Evolutionary conservation across 2,329 filamentous ascomycete species (phyloP), one percentile per base, ranked within the genome.

Genomic region (Colletotrichum navitas): DNA sequence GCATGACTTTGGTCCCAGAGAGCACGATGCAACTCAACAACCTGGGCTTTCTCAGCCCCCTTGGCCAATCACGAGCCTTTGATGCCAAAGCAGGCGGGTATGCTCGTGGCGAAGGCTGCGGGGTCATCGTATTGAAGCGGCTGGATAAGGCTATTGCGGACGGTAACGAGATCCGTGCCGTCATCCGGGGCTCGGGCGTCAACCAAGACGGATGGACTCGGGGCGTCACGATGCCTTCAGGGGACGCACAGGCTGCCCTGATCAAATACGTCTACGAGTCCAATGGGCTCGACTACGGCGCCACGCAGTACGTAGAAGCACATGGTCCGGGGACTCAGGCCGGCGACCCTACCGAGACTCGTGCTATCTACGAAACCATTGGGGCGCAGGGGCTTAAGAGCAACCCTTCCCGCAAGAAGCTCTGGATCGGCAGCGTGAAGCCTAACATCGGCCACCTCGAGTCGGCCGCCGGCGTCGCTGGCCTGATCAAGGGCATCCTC

Each of bases 101-200:
- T 24, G 71, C 29, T 1, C 61, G 71, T 5, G 71, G 29, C 16
- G 71, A 73, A 12, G 71, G 71, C n/a, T 41, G 41, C 8, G 66
- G 55, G 26, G 39, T 81, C n/a, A 66, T 87, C 3, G 60, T 85
- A 5, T 67, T 88, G 5, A 87, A 87, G 76, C 80, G 76, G 0
- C 74, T 87, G 0, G 76, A 77, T 5, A 79, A 83, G 63, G 85
- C 86, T 2, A 66, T 87, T 3, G 74, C 74, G 5, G 83, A 84
- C 51, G 80, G 81, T 12, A 83, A 87, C 74, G 77, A 0, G 80
- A 21, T 82, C 45, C 76, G 79, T 3, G 78, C 78, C 18, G 74
- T 83, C 11, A 80, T 84, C 52, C 76, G 79, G 6, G 79, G 75
- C 10, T 79, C 77, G 1, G 79, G 73, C 1, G 67, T 77, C 21